These are phyloP conservation scores for Phytopythium litorale DNA, from an alignment of 352 stramenopile species.

Conservation along the genomic window DNA sequence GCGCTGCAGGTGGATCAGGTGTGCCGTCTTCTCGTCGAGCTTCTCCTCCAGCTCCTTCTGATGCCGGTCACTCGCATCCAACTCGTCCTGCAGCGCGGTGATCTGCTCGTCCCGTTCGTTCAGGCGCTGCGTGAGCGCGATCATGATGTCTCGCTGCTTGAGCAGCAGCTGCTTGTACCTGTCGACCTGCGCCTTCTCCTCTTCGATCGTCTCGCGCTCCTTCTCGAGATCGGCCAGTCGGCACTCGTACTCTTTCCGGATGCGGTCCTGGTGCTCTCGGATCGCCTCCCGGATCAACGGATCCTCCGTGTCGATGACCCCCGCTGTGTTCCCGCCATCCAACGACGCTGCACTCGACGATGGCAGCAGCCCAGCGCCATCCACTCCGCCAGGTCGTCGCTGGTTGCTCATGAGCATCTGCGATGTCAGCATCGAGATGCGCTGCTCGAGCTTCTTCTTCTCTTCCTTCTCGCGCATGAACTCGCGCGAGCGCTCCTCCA, in stretches of 20 bases:
- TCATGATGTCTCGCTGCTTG: conserved; percentile 97
- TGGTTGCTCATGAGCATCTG: conserved; percentile 91
- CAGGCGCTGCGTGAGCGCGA: conserved; percentile 92
- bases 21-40: conserved; percentile 92
- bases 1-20: conserved; percentile 92
- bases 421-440: conserved; percentile 89
- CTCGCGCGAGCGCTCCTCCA: conserved; percentile 89
- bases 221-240: conserved; percentile 91
- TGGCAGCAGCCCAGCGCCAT: conserved; percentile 6
- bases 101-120: conserved; percentile 96
- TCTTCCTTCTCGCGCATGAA: conserved; percentile 96
- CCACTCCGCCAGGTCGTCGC: conserved; percentile 13
- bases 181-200: conserved; percentile 95
- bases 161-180: conserved; percentile 96
- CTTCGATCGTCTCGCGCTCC: conserved; percentile 92
- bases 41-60: conserved; percentile 93
- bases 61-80: conserved; percentile 92
- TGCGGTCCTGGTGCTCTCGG: conserved; percentile 88
- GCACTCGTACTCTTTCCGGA: conserved; percentile 90
- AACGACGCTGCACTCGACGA: conserved; percentile 9
- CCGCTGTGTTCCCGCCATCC: conserved; percentile 13
- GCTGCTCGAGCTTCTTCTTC: conserved; percentile 93
- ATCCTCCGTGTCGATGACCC: conserved; percentile 58
- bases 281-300: conserved; percentile 77
- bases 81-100: conserved; percentile 91